phyloP scores from a whole-genome alignment of 306 rosid species.

The Ammopiptanthus mongolicus region DNA sequence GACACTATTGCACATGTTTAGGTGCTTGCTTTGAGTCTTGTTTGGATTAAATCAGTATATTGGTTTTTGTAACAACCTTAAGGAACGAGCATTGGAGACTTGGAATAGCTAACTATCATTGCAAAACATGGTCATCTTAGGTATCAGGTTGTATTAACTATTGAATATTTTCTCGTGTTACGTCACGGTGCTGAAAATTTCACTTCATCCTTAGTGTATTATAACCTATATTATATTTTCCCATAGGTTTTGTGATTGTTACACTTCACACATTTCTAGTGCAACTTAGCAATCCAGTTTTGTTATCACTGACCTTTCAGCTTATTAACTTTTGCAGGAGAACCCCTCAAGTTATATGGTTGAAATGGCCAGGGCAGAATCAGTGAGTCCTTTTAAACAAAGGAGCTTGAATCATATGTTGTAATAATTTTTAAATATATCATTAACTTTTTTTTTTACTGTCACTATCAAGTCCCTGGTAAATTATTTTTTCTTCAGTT shows the following conservation, averaged over 20 bases:
- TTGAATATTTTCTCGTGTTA: neutral
- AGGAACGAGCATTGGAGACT: neutral
- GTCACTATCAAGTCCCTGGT: neutral
- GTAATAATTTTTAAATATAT: neutral
- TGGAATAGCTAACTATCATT: neutral
- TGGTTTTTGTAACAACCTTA: neutral
- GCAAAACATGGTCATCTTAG: neutral
- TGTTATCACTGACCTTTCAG: conserved; percentile 19
- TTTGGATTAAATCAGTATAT: neutral
- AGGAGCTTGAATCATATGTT: conserved; percentile 3
- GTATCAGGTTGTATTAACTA: neutral
- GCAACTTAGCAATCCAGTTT: conserved; percentile 8
- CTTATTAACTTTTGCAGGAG: conserved; percentile 48
- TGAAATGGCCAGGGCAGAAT: conserved; percentile 70
- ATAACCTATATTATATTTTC: neutral
- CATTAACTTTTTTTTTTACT: neutral
- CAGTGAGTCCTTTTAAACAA: conserved; percentile 52
- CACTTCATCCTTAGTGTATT: neutral
- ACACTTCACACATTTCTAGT: neutral
- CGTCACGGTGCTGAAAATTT: neutral
- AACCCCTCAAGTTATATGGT: conserved; percentile 74
- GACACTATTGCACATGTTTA: neutral
- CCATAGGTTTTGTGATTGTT: neutral
- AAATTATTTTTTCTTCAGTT: neutral
- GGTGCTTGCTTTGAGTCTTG: neutral